A percentile compares a stretch with the other conserved stretches of the same genome.
Evolutionary conservation across 2,329 filamentous ascomycete species (phyloP).

Genomic region (Acephala macrosclerotiorum): DNA sequence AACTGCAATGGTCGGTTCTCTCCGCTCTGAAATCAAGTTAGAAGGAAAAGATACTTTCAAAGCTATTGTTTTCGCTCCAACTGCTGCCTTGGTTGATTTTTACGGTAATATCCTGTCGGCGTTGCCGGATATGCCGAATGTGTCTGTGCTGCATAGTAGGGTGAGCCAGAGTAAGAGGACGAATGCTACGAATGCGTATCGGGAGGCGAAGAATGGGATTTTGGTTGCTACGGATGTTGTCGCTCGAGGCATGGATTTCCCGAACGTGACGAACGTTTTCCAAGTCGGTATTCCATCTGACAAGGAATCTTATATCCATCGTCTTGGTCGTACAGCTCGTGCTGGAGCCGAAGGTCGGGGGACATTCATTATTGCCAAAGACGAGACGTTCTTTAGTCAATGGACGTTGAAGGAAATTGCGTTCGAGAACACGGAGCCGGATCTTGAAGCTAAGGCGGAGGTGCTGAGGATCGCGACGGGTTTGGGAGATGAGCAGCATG

Average conservation of each 20-base stretch:
- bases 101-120: slow-evolving; percentile 61
- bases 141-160: slow-evolving; percentile 74
- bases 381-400: slow-evolving; percentile 60
- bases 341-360: slow-evolving; percentile 77
- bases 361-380: slow-evolving; percentile 68
- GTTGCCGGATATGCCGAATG: slow-evolving; percentile 40
- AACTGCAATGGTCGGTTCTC: slow-evolving; percentile 80
- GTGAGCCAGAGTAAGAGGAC: slow-evolving; percentile 77
- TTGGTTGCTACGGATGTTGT: slow-evolving; percentile 83
- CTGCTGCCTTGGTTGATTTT: slow-evolving; percentile 75
- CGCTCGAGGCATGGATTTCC: slow-evolving; percentile 85
- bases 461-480: slow-evolving; percentile 49
- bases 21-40: slow-evolving; percentile 63
- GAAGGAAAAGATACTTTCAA: slow-evolving; percentile 71
- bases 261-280: slow-evolving; percentile 80
- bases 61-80: slow-evolving; percentile 92
- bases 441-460: slow-evolving; percentile 52
- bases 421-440: slow-evolving; percentile 55
- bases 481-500: slow-evolving; percentile 54
- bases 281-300: slow-evolving; percentile 71
- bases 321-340: slow-evolving; percentile 78
- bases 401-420: slow-evolving; percentile 61
- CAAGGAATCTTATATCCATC: slow-evolving; percentile 78
- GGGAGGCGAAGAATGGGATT: slow-evolving; percentile 65
- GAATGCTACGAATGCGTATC: slow-evolving; percentile 75